Conservation (phyloP, 352 stramenopile species). For the Globisporangium megalacanthum region DNA sequence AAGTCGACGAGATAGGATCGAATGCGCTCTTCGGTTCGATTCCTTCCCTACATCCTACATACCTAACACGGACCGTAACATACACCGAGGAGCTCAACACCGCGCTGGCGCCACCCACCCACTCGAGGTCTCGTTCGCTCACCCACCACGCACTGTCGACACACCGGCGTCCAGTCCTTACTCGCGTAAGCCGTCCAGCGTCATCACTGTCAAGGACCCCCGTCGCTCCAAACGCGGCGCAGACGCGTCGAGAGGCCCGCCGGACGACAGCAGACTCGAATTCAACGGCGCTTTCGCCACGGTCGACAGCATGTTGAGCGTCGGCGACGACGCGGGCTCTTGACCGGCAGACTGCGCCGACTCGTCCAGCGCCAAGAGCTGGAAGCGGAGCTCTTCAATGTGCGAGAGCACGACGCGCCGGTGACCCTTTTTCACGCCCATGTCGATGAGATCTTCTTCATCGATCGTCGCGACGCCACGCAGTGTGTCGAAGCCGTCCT, state of each 20-base stretch:
- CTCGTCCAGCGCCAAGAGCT: slow-evolving; percentile 63
- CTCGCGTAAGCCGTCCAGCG: slow-evolving; percentile 8
- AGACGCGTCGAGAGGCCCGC: slow-evolving; percentile 12
- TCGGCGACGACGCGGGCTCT: slow-evolving; percentile 67
- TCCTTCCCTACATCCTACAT: not conserved
- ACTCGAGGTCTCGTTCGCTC: not conserved
- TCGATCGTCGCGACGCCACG: slow-evolving; percentile 82
- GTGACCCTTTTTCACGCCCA: slow-evolving; percentile 87
- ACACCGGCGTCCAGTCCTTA: not conserved
- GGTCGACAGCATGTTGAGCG: slow-evolving; percentile 67
- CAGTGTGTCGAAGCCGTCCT: slow-evolving; percentile 84
- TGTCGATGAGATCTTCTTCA: slow-evolving; percentile 84
- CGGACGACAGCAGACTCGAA: slow-evolving; percentile 26
- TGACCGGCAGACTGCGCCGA: slow-evolving; percentile 41
- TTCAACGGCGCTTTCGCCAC: slow-evolving; percentile 48
- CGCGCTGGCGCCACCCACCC: too few relatives aligned
- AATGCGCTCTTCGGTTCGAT: slow-evolving; percentile 12
- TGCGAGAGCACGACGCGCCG: slow-evolving; percentile 78
- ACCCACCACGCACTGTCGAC: not conserved
- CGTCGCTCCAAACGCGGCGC: slow-evolving; percentile 40
- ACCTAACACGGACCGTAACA: too few relatives aligned
- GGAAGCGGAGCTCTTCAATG: slow-evolving; percentile 77
- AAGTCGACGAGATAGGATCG: slow-evolving; percentile 65
- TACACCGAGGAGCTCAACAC: too few relatives aligned
- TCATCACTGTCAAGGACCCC: slow-evolving; percentile 31